Base-by-base conservation (phyloP, 441 rosid genomes). In the Populus trichocarpa region DNA sequence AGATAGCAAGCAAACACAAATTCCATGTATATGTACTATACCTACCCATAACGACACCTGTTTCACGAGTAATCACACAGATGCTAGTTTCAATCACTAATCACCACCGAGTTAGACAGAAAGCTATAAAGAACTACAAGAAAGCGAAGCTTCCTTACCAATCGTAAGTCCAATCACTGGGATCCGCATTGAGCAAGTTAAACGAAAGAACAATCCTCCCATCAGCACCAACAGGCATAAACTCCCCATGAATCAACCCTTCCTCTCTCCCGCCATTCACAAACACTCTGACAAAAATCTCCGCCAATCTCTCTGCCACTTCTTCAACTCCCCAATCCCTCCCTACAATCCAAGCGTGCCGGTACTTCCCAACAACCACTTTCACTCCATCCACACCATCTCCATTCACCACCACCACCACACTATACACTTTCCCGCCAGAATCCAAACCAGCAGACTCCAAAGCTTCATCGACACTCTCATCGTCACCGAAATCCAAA, bases 211-310 rank as follows among this genome's bases (percentile, higher is more conserved):
- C 93, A 71, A 93, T 85, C 85, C 70, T 94, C 75, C 99, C 97
- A 87, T 96, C 98, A 40, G 99, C 83, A 75, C 98, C 98, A 25
- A 93, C 97, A 11, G 99, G 99, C 97, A 94, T 94, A 81, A 91
- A 93, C 86, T 89, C 98, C 64, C 87, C 92, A 61, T 82, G 91
- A 81, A 96, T 87, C 64, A 84, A 82, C 3, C 89, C 98, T 68
- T 92, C 90, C 23, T 92, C 94, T 73, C 86, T 87, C 46, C 96
- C 98, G 40, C 98, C 98, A 77, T 93, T 90, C 25, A 85, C 87
- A 87, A 94, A 94, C 86, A 88, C 85, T 82, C 87, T 89, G 18
- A 88, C 91, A 42, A 96, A 90, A 63, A 90, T 83, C 87, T 93
- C 98, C 0, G 93, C 94, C 35, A 88, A 84, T 82, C 82, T 89